These are phyloP conservation scores for Grosmannia clavigera DNA, from an alignment of 2,329 filamentous ascomycete genomes.

Conservation along the genomic window DNA sequence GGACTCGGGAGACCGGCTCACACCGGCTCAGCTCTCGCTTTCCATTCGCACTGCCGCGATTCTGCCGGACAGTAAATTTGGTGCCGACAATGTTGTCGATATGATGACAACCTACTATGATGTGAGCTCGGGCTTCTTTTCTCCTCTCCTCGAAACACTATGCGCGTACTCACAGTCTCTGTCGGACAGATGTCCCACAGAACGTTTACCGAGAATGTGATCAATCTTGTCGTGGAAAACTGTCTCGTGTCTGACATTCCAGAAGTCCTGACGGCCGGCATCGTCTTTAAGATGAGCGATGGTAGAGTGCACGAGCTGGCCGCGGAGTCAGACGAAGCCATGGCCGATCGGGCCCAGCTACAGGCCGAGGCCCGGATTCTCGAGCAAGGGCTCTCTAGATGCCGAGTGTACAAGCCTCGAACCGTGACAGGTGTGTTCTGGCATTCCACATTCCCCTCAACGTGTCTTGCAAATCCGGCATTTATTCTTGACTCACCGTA, in stretches of 20 bases:
- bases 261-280: slow-evolving; percentile 25
- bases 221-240: slow-evolving; percentile 34
- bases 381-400: background rate
- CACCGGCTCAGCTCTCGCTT: background rate
- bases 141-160: too few species aligned
- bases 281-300: slow-evolving; percentile 23
- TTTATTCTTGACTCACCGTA: background rate
- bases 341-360: slow-evolving; percentile 7
- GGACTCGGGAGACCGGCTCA: background rate
- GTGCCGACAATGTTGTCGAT: slow-evolving; percentile 27
- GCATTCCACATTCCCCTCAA: background rate
- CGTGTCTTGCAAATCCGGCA: too few species aligned
- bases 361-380: background rate
- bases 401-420: background rate
- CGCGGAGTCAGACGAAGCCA: slow-evolving; percentile 19
- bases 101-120: slow-evolving; percentile 32
- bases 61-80: slow-evolving; percentile 18
- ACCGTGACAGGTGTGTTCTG: background rate
- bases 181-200: slow-evolving; percentile 21
- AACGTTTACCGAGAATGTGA: slow-evolving; percentile 34
- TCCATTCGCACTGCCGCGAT: background rate
- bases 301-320: slow-evolving; percentile 18
- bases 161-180: too few species aligned
- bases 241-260: slow-evolving; percentile 30
- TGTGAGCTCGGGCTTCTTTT: slow-evolving; percentile 15